These are phyloP conservation scores for Astrephomene gubernaculifera DNA, from an alignment of 139 green algal genomes.

Conservation along the genomic window DNA sequence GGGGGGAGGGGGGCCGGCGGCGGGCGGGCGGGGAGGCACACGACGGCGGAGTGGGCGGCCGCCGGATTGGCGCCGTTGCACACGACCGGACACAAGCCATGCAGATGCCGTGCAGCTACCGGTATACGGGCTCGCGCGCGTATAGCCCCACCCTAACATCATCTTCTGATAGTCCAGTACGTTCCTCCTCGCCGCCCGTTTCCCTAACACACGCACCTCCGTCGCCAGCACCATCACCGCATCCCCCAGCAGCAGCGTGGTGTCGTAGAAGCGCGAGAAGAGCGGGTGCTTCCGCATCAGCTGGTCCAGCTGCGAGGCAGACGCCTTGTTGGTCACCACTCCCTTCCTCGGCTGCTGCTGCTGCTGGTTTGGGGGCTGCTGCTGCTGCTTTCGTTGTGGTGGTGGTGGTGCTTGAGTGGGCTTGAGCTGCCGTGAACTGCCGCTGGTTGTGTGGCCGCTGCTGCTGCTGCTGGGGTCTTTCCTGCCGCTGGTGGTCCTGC, in stretches of 20 bases:
- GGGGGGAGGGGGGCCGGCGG: too few species aligned
- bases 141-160: too few species aligned
- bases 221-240: slow-evolving; percentile 42
- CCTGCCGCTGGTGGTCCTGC: slow-evolving; percentile 21
- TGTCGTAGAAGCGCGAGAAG: slow-evolving; percentile 20
- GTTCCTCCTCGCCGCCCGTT: too few species aligned
- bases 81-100: too few species aligned
- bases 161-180: too few species aligned
- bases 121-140: too few species aligned
- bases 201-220: not conserved
- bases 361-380: not conserved
- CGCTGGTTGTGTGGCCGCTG: not conserved
- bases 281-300: slow-evolving; percentile 19
- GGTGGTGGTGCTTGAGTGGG: not conserved
- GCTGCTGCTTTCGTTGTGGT: not conserved
- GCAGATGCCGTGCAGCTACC: too few species aligned
- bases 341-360: too few species aligned
- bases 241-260: slow-evolving; percentile 33
- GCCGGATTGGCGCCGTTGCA: too few species aligned
- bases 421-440: not conserved
- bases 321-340: not conserved
- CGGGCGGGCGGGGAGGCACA: too few species aligned
- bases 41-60: too few species aligned
- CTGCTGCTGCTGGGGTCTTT: not conserved
- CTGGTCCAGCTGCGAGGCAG: not conserved